phyloP scores from a whole-genome alignment of 2,329 filamentous ascomycete genomes.

The Talaromyces pinophilus region DNA sequence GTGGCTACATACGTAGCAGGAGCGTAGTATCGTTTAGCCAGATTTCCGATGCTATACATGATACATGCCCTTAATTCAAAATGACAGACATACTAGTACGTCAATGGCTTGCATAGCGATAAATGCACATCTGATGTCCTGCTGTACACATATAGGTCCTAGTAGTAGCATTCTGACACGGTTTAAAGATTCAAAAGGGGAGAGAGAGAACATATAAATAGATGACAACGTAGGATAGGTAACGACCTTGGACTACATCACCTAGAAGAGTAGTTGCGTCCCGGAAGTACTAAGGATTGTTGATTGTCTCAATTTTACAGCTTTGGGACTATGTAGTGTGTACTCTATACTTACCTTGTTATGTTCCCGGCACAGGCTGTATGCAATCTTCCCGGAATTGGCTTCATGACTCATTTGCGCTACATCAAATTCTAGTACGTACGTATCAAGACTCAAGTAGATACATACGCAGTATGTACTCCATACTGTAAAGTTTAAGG shows the following conservation, averaged over 20 bases:
- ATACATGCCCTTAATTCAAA: not conserved
- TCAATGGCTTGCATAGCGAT: not conserved
- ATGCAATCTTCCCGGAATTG: not conserved
- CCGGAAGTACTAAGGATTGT: not conserved
- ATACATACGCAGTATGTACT: not conserved
- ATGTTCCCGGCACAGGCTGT: not conserved
- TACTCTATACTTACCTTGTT: not conserved
- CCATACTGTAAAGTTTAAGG: not conserved
- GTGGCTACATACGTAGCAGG: not conserved
- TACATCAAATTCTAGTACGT: not conserved
- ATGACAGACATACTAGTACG: not conserved
- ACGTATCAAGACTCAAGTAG: not conserved
- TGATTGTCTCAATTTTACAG: no score
- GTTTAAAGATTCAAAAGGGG: not conserved
- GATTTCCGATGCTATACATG: not conserved
- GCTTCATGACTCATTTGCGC: not conserved
- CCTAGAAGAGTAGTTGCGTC: not conserved
- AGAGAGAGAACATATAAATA: not conserved
- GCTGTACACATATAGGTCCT: not conserved
- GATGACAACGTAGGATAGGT: not conserved
- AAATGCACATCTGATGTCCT: not conserved
- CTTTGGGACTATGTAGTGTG: no score
- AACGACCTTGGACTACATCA: not conserved
- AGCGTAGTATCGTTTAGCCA: not conserved
- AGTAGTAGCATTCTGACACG: not conserved